Conservation (phyloP, 306 rosid species). For the Begonia loranthoides region DNA sequence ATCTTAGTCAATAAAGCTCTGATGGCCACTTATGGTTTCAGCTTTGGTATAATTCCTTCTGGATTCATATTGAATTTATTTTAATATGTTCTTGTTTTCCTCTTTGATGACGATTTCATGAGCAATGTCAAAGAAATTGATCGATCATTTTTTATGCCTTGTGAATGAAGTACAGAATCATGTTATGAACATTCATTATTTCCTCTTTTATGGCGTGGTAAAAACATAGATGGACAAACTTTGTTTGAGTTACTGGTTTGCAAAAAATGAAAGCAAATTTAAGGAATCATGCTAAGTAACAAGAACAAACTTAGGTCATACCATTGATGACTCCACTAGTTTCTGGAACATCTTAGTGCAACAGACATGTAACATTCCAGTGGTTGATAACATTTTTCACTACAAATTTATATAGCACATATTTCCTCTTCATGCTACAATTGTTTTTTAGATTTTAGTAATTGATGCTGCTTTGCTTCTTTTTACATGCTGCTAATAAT, state of each 20-base stretch:
- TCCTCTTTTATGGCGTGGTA: too few relatives aligned
- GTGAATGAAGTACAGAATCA: too few relatives aligned
- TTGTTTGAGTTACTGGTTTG: too few relatives aligned
- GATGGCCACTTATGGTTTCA: slow-evolving; percentile 78
- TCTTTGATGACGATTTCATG: not conserved
- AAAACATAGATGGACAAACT: too few relatives aligned
- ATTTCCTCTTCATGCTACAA: not conserved
- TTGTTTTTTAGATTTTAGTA: not conserved
- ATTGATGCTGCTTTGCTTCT: not conserved
- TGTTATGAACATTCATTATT: too few relatives aligned
- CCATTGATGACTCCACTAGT: too few relatives aligned
- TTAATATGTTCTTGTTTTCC: not conserved
- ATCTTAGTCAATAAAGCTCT: slow-evolving; percentile 83
- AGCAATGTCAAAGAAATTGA: not conserved
- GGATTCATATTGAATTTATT: not conserved
- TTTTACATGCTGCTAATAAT: not conserved
- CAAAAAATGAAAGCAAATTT: too few relatives aligned
- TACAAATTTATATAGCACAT: not conserved
- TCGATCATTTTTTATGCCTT: too few relatives aligned
- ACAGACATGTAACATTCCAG: too few relatives aligned
- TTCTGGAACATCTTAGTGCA: too few relatives aligned
- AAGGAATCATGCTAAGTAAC: too few relatives aligned
- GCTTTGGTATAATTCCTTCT: slow-evolving; percentile 47
- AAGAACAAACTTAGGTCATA: too few relatives aligned
- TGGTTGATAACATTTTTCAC: not conserved